Evolutionary conservation across 805 yeast genomes (phyloP).

Genomic region (Saccharomycopsis fodiens): DNA sequence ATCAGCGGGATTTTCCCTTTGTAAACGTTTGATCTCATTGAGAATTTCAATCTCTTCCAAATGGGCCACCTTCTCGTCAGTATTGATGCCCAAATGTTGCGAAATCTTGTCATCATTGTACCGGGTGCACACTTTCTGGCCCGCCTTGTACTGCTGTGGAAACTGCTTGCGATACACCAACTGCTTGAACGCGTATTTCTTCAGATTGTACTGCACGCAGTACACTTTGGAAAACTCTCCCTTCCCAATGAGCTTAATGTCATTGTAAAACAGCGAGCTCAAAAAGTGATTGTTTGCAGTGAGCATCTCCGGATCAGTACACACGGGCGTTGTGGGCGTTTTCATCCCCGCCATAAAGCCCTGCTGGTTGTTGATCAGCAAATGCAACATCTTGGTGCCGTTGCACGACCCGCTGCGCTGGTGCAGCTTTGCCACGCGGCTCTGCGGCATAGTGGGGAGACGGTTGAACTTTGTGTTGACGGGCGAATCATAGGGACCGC

Average conservation of each 20-base stretch:
- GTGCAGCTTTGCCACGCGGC: background rate
- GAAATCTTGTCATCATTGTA: conserved; percentile 16
- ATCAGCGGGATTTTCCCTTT: conserved; percentile 15
- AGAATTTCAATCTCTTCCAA: conserved; percentile 30
- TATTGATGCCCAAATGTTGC: conserved; percentile 8
- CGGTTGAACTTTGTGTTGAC: background rate
- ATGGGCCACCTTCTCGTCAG: conserved; percentile 5
- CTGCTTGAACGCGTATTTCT: conserved; percentile 69
- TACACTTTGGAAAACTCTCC: conserved; percentile 92
- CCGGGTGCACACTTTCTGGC: conserved; percentile 1
- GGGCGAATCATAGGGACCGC: conserved; percentile 2
- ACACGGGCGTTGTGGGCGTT: conserved; percentile 20
- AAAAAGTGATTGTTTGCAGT: conserved; percentile 36
- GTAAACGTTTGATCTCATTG: conserved; percentile 21
- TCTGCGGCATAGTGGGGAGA: background rate
- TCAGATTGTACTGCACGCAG: conserved; percentile 60
- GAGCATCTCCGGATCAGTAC: conserved; percentile 15
- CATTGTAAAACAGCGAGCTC: conserved; percentile 41
- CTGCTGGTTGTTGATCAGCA: background rate
- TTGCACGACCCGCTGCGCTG: background rate
- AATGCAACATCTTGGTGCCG: background rate
- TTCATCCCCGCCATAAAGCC: background rate
- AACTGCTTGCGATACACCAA: conserved; percentile 2
- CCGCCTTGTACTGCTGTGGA: background rate
- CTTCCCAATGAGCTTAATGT: conserved; percentile 64